Evolutionary conservation across 2,329 filamentous ascomycete genomes (phyloP).

Genomic region (Neoascochyta sp.): DNA sequence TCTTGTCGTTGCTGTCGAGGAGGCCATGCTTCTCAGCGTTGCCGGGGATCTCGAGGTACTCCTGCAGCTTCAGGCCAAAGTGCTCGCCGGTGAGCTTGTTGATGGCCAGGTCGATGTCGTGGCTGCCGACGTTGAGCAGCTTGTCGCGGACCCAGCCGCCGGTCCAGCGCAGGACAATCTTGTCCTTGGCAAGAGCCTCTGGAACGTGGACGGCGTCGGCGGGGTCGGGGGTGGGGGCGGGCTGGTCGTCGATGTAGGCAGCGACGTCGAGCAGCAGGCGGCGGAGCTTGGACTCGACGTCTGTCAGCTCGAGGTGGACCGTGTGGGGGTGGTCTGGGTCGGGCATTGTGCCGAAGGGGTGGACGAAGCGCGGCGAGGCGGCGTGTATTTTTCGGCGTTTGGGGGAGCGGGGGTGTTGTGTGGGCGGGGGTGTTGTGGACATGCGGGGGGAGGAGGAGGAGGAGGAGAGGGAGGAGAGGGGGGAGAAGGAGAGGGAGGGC

Average conservation of each 20-base stretch:
- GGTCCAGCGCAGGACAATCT: constrained; percentile 67
- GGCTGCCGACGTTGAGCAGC: constrained; percentile 65
- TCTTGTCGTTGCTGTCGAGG: constrained; percentile 36
- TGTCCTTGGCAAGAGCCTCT: constrained; percentile 44
- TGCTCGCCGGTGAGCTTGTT: constrained; percentile 78
- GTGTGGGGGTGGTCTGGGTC: constrained; percentile 11
- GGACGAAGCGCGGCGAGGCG: constrained; percentile 16
- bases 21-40: constrained; percentile 60
- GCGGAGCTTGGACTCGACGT: constrained; percentile 68
- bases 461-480: constrained; percentile 1
- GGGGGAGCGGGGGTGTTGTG: constrained; percentile 22
- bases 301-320: constrained; percentile 57
- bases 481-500: background rate
- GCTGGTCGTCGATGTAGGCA: constrained; percentile 56
- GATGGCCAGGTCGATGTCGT: constrained; percentile 84
- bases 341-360: constrained; percentile 30
- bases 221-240: constrained; percentile 22
- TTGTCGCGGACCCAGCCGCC: constrained; percentile 88
- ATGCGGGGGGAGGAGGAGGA: constrained; percentile 26
- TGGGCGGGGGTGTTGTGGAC: constrained; percentile 21
- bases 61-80: constrained; percentile 66
- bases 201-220: constrained; percentile 40
- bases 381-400: constrained; percentile 32
- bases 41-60: constrained; percentile 61
- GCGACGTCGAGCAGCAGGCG: constrained; percentile 81